A percentile compares a stretch with the other conserved stretches of the same genome.
Conservation (phyloP, 495 filamentous ascomycete genomes). For the Talaromyces stipitatus region DNA sequence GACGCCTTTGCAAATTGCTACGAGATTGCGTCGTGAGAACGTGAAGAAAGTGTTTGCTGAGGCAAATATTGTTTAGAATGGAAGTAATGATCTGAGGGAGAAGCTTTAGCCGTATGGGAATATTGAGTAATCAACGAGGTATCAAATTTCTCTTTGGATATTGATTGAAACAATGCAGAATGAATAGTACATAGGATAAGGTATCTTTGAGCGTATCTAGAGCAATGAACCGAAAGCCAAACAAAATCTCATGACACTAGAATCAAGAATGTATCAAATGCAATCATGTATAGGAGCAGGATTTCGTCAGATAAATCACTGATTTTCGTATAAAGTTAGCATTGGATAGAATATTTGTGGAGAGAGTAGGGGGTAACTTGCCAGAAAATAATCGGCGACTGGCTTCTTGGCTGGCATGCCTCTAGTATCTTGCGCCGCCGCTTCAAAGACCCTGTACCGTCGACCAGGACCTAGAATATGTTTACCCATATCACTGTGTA, state of each 20-base stretch:
- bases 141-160: neutral
- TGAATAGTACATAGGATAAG: neutral
- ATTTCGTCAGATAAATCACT: neutral
- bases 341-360: neutral
- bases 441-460: conserved; percentile 92
- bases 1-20: neutral
- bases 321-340: neutral
- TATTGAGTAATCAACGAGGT: neutral
- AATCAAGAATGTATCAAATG: neutral
- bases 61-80: neutral
- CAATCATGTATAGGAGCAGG: no score
- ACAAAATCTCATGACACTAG: neutral
- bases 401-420: conserved; percentile 99
- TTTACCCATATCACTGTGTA: conserved; percentile 23
- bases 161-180: neutral
- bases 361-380: conserved; percentile 13
- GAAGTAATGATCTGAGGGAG: neutral
- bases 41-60: neutral
- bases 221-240: neutral
- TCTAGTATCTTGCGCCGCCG: conserved; percentile 89
- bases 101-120: neutral
- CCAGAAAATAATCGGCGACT: conserved; percentile 93
- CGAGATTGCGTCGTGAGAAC: neutral
- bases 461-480: conserved; percentile 66
- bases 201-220: neutral